Conservation (phyloP, 2,329 filamentous ascomycete genomes). For the Ascochyta clinopodiicola region DNA sequence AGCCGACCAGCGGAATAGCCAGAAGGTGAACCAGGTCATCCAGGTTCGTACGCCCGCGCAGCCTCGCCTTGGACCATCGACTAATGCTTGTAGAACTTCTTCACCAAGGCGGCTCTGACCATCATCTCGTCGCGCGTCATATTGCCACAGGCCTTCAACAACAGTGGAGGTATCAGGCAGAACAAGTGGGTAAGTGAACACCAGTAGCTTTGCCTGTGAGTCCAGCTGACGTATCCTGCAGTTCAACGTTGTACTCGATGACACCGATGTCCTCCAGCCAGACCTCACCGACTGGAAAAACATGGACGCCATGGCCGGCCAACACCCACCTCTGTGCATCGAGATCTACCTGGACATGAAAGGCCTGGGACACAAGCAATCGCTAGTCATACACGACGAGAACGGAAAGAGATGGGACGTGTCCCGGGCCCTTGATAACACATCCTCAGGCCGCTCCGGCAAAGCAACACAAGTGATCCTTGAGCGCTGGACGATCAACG, state of each 20-base stretch:
- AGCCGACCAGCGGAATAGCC: constrained; percentile 43
- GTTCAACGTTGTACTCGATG: constrained; percentile 95
- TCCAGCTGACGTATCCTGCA: constrained; percentile 49
- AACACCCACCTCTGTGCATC: constrained; percentile 83
- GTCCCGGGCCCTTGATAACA: constrained; percentile 76
- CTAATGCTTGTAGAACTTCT: constrained; percentile 74
- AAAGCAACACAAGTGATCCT: constrained; percentile 75
- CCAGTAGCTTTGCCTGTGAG: not conserved
- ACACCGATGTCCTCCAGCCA: constrained; percentile 85
- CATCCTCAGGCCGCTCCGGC: constrained; percentile 53
- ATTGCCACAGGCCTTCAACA: constrained; percentile 64
- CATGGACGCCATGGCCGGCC: constrained; percentile 76
- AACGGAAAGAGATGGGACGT: constrained; percentile 94
- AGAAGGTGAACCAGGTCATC: constrained; percentile 89
- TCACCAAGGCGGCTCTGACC: constrained; percentile 83
- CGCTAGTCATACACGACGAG: constrained; percentile 85
- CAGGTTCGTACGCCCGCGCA: constrained; percentile 65
- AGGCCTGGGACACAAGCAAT: constrained; percentile 81
- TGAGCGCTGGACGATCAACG: constrained; percentile 88
- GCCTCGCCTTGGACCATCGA: not conserved
- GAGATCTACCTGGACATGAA: constrained; percentile 88
- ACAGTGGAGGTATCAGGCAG: constrained; percentile 68
- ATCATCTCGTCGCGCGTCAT: constrained; percentile 82
- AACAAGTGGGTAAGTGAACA: constrained; percentile 82
- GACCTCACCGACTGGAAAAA: constrained; percentile 82